Evolutionary conservation across 495 filamentous ascomycete genomes (phyloP).

Genomic region (Penicillium atrosanguineum): DNA sequence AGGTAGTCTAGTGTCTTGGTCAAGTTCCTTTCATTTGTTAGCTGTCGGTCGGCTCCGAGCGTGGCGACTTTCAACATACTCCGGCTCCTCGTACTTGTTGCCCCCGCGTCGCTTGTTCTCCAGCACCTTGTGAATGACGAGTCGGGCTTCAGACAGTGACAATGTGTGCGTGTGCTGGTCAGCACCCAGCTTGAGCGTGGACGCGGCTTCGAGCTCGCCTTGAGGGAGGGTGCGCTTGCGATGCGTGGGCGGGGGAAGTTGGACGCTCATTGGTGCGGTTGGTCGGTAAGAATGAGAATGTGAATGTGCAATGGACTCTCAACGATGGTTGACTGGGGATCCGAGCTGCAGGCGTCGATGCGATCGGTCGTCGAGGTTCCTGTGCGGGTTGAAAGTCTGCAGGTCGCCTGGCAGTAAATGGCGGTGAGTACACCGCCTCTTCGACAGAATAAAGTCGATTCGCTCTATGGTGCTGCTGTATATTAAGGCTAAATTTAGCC

Average conservation of each 20-base stretch:
- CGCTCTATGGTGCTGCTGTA: not conserved
- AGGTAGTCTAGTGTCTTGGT: constrained; percentile 87
- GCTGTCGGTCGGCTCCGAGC: not conserved
- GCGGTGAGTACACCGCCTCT: constrained; percentile 25
- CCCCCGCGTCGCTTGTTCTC: constrained; percentile 53
- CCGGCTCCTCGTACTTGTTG: constrained; percentile 50
- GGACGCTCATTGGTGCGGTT: constrained; percentile 31
- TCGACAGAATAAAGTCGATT: not conserved
- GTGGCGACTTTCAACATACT: constrained; percentile 30
- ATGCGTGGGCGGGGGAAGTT: constrained; percentile 56
- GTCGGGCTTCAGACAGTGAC: constrained; percentile 84
- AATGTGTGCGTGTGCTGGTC: constrained; percentile 86
- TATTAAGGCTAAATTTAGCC: not conserved
- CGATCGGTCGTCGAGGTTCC: not conserved
- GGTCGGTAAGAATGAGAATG: not conserved
- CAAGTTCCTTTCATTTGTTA: constrained; percentile 48
- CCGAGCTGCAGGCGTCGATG: not conserved
- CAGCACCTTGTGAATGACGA: constrained; percentile 85
- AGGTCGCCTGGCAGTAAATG: constrained; percentile 17
- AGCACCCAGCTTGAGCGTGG: constrained; percentile 82
- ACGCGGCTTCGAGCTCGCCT: constrained; percentile 84
- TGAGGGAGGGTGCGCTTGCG: constrained; percentile 69
- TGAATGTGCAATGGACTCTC: not conserved
- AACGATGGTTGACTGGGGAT: not conserved
- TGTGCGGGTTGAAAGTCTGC: constrained; percentile 15